These are phyloP conservation scores for Gossypium herbaceum DNA, from an alignment of 345 rosid species.

Conservation along the genomic window DNA sequence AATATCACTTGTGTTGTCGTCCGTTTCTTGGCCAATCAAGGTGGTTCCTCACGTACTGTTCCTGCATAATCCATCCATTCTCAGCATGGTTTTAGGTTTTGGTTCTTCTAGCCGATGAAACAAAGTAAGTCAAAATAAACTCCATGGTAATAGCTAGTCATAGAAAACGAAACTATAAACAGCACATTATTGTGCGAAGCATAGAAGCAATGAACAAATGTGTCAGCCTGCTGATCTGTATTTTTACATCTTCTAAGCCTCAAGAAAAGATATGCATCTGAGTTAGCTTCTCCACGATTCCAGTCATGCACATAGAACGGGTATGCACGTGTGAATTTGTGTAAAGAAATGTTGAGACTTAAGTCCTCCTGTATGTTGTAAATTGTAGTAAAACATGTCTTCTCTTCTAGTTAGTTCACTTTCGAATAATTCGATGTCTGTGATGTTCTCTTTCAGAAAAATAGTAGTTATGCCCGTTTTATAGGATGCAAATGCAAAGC, in stretches of 20 bases:
- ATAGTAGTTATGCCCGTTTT: too few species aligned
- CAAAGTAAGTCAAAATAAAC: conserved; percentile 1
- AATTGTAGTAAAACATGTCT: conserved; percentile 20
- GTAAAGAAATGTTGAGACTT: conserved; percentile 30
- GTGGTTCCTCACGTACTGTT: conserved; percentile 31
- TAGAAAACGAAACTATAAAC: conserved; percentile 10
- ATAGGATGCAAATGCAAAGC: too few species aligned
- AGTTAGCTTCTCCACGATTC: conserved; percentile 23
- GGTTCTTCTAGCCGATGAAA: neutral
- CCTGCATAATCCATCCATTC: conserved; percentile 17
- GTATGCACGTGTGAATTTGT: conserved; percentile 30
- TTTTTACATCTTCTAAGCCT: conserved; percentile 16
- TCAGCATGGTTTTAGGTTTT: neutral
- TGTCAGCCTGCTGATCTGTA: conserved; percentile 7
- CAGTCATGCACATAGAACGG: conserved; percentile 18
- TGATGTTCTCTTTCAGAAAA: neutral
- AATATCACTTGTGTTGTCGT: conserved; percentile 95
- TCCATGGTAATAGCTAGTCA: conserved; percentile 18
- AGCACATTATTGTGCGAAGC: conserved; percentile 13
- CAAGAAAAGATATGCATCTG: conserved; percentile 18
- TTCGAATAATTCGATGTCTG: neutral
- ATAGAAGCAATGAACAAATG: conserved; percentile 16
- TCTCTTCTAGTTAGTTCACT: neutral
- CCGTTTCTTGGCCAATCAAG: conserved; percentile 63
- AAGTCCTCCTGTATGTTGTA: conserved; percentile 30